These are phyloP conservation scores for Aschersonia sp. DNA, from an alignment of 2,329 filamentous ascomycete species.

Conservation along the genomic window DNA sequence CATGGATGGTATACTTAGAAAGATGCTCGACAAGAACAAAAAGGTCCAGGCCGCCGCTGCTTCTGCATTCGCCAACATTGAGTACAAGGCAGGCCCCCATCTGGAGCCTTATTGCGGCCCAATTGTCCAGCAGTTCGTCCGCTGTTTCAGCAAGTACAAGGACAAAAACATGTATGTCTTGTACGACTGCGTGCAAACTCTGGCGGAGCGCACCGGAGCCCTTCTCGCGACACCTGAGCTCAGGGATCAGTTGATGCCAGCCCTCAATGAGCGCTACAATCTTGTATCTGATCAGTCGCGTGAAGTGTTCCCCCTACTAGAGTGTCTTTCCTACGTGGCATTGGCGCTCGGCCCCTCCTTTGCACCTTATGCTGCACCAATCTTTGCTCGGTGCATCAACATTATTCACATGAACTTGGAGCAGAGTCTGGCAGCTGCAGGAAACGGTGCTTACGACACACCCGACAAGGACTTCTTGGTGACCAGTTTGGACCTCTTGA, in stretches of 20 bases:
- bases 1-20: slow-evolving; percentile 88
- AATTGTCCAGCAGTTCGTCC: slow-evolving; percentile 83
- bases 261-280: slow-evolving; percentile 77
- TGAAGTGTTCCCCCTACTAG: slow-evolving; percentile 88
- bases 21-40: slow-evolving; percentile 96
- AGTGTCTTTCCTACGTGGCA: slow-evolving; percentile 89
- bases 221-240: slow-evolving; percentile 68
- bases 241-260: slow-evolving; percentile 81
- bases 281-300: slow-evolving; percentile 76
- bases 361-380: slow-evolving; percentile 68
- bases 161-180: slow-evolving; percentile 98
- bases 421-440: slow-evolving; percentile 55
- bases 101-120: slow-evolving; percentile 76
- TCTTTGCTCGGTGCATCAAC: slow-evolving; percentile 77
- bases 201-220: slow-evolving; percentile 80
- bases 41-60: slow-evolving; percentile 93
- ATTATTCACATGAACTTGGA: slow-evolving; percentile 89
- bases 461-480: slow-evolving; percentile 97
- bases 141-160: slow-evolving; percentile 91
- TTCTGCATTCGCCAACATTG: slow-evolving; percentile 88
- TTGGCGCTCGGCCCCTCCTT: slow-evolving; percentile 73
- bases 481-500: slow-evolving; percentile 84
- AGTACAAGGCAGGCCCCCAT: slow-evolving; percentile 76
- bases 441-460: slow-evolving; percentile 53
- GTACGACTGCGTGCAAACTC: slow-evolving; percentile 94